A percentile compares a stretch with the other conserved stretches of the same genome.
Conservation (phyloP, 192 early-diverging fungal species). For the Umbelopsis sp. region DNA sequence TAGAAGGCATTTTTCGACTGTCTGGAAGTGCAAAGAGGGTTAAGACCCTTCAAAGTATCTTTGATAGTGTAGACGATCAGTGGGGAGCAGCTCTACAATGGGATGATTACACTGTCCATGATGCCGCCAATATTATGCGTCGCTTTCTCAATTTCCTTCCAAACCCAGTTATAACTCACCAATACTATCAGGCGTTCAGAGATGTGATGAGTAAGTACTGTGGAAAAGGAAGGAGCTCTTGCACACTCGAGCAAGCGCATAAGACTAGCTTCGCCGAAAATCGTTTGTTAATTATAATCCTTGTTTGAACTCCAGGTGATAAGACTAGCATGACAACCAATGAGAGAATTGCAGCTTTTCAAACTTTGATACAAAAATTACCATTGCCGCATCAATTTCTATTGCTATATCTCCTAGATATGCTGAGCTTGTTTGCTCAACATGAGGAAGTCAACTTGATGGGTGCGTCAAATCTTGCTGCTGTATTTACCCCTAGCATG, state of each 20-base stretch:
- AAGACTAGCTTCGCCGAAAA: neutral
- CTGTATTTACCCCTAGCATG: constrained; percentile 76
- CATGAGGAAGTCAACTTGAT: constrained; percentile 63
- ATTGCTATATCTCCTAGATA: constrained; percentile 70
- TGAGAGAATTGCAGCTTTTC: constrained; percentile 52
- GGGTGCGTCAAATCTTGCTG: constrained; percentile 74
- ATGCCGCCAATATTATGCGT: constrained; percentile 75
- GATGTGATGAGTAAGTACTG: constrained; percentile 56
- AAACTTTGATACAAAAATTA: constrained; percentile 58
- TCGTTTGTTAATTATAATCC: neutral
- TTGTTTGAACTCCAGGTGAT: constrained; percentile 30
- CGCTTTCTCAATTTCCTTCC: constrained; percentile 74
- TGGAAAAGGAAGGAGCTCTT: neutral
- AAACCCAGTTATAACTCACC: constrained; percentile 70
- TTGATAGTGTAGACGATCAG: constrained; percentile 58
- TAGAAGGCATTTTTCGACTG: constrained; percentile 75
- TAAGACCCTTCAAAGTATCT: constrained; percentile 65
- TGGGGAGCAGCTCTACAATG: constrained; percentile 69
- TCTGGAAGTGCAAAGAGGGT: constrained; percentile 76
- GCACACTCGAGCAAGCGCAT: neutral
- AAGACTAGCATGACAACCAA: constrained; percentile 34
- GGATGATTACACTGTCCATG: constrained; percentile 74
- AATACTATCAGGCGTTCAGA: constrained; percentile 67
- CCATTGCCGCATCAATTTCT: constrained; percentile 65
- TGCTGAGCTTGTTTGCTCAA: constrained; percentile 59